Base-by-base conservation (phyloP, 2,329 filamentous ascomycete species). In the Aspergillus quadricinctus region DNA sequence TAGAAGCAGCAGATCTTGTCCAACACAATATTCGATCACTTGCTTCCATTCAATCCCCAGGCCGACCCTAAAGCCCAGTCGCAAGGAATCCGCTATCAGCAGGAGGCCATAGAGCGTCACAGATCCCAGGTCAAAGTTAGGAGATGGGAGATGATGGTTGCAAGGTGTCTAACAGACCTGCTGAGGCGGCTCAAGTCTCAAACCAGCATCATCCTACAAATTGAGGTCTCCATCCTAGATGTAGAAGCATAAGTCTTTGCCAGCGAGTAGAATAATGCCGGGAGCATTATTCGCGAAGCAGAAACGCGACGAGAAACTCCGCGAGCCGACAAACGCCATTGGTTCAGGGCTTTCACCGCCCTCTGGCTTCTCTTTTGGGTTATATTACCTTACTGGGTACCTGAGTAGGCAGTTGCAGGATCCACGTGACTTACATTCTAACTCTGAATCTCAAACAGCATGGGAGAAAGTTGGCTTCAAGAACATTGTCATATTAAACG, bases 341-440 rank as follows among this genome's bases (percentile, higher is more conserved):
- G 57, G 55, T 14, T 52, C 19, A 2, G 1, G 28, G 0, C 7
- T 8, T 8, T 25, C 25, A 58, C 60, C 58, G 60, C 57, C 43
- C 28, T 54, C 14, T 37, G 14, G 43, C 37, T 53, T 56, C 3
- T 55, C 54, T 10, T 52, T 61, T 41, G 19, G 31, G 57, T 50
- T 59, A 51, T 53, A 55, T 57, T 56, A 23, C 23, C 23, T 23
- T 23, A 23, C 23, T 23, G n/a, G n/a, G n/a, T 23, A 2, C 2
- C 23, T 23, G 3, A 3, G 23, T 23, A 23, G 23, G 23, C 23
- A 45, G 40, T 21, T 46, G 6, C 23, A 0, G 11, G 5, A 4
- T 21, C 17, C 31, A 54, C 57, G 53, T 58, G 31, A 37, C 31
- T 35, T 17, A 27, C 6, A n/a, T 37, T 1, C 11, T 2, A 3